These are phyloP conservation scores for Boechera stricta DNA, from an alignment of 345 rosid genomes.

Conservation along the genomic window DNA sequence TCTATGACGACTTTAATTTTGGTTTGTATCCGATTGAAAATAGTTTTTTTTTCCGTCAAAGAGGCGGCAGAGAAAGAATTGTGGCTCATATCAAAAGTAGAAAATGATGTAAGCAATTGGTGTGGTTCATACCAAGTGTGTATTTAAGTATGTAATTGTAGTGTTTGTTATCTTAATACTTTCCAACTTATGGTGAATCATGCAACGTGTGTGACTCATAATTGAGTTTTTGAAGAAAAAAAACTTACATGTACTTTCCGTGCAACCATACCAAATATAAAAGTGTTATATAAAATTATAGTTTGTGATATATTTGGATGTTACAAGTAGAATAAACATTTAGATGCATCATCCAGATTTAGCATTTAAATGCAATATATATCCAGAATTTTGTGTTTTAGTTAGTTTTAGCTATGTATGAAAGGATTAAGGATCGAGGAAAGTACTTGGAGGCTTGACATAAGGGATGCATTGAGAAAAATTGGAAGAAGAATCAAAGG, in stretches of 20 bases:
- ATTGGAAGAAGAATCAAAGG: too few relatives aligned
- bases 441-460: too few relatives aligned
- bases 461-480: too few relatives aligned
- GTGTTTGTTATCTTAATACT: neutral
- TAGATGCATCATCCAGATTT: neutral
- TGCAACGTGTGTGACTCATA: slow-evolving; percentile 13
- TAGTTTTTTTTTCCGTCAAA: neutral
- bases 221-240: neutral
- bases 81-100: slow-evolving; percentile 25
- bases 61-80: slow-evolving; percentile 22
- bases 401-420: too few relatives aligned
- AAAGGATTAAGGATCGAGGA: too few relatives aligned
- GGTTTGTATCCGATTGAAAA: slow-evolving; percentile 1
- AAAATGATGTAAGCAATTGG: neutral
- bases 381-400: too few relatives aligned
- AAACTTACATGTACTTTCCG: neutral
- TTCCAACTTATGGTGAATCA: neutral
- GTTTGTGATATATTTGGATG: neutral
- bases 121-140: slow-evolving; percentile 25
- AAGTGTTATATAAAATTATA: too few relatives aligned
- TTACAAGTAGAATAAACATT: neutral
- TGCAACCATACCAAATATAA: neutral
- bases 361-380: too few relatives aligned
- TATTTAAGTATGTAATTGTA: neutral
- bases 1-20: neutral